These are phyloP conservation scores for Lenzites betulinus DNA, from an alignment of 768 basidiomycete genomes.

Conservation along the genomic window DNA sequence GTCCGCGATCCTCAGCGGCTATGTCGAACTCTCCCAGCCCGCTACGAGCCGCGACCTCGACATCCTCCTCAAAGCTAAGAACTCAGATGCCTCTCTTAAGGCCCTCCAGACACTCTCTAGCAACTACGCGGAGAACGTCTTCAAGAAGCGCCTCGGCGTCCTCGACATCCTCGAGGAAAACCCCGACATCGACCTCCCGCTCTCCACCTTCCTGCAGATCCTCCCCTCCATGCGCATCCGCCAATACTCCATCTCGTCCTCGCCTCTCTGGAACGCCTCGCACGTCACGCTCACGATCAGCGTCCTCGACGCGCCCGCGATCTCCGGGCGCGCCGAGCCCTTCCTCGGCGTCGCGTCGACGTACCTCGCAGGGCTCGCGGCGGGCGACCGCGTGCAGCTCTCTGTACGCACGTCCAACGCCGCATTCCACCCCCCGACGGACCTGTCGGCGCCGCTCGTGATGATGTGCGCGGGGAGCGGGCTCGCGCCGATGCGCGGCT, in stretches of 20 bases:
- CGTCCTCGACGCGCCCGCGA: conserved; percentile 41
- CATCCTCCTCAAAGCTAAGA: conserved; percentile 33
- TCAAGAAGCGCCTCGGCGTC: conserved; percentile 41
- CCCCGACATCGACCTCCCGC: conserved; percentile 38
- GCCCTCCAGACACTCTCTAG: conserved; percentile 33
- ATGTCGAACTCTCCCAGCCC: conserved; percentile 50
- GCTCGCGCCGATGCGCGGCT: conserved; percentile 51
- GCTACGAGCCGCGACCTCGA: conserved; percentile 45
- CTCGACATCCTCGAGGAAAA: conserved; percentile 44
- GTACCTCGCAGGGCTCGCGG: conserved; percentile 40
- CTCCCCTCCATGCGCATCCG: conserved; percentile 51
- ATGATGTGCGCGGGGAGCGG: conserved; percentile 52
- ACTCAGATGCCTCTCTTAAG: conserved; percentile 25
- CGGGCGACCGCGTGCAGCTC: conserved; percentile 43
- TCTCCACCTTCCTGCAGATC: conserved; percentile 42
- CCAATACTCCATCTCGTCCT: conserved; percentile 57
- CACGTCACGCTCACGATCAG: conserved; percentile 47
- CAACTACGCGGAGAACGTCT: conserved; percentile 37
- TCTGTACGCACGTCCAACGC: conserved; percentile 40
- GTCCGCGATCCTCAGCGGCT: conserved; percentile 42
- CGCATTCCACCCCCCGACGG: conserved; percentile 45
- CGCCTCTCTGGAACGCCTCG: conserved; percentile 45
- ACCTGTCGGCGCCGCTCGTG: conserved; percentile 42
- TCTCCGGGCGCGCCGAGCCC: conserved; percentile 33
- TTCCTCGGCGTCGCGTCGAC: conserved; percentile 50